These are phyloP conservation scores for Ramaria rubella DNA, from an alignment of 768 basidiomycete genomes.

Conservation along the genomic window DNA sequence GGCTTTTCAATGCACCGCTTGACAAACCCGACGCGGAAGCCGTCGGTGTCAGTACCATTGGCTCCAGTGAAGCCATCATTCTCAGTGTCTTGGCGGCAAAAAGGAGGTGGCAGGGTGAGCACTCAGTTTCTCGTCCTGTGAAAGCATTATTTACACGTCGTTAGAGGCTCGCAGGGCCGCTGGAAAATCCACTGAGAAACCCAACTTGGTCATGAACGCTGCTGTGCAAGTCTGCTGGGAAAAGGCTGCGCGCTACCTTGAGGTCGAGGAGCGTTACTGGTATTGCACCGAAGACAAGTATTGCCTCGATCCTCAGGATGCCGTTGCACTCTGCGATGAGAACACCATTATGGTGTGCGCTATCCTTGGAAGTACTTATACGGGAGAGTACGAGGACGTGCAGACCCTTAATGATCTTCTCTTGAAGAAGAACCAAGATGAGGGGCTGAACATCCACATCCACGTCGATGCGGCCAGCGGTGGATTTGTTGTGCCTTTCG, in stretches of 20 bases:
- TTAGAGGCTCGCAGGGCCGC: conserved; percentile 48
- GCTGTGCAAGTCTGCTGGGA: conserved; percentile 61
- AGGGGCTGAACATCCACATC: conserved; percentile 54
- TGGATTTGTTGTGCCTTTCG: conserved; percentile 60
- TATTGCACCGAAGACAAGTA: conserved; percentile 39
- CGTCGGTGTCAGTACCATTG: conserved; percentile 59
- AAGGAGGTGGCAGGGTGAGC: conserved; percentile 49
- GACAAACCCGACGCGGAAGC: conserved; percentile 33
- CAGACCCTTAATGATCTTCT: conserved; percentile 43
- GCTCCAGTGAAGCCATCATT: conserved; percentile 63
- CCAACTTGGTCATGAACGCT: conserved; percentile 52
- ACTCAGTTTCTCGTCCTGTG: conserved; percentile 18
- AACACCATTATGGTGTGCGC: conserved; percentile 65
- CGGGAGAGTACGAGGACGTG: conserved; percentile 59
- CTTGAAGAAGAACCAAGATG: conserved; percentile 48
- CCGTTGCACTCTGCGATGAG: conserved; percentile 57
- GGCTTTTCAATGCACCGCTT: conserved; percentile 38
- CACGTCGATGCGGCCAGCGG: conserved; percentile 64
- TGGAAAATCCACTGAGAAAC: conserved; percentile 48
- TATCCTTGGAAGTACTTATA: conserved; percentile 48
- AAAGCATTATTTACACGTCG: conserved; percentile 20
- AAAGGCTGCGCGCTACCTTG: conserved; percentile 61
- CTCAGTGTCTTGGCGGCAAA: conserved; percentile 68
- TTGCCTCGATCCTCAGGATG: conserved; percentile 47
- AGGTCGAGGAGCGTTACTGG: conserved; percentile 52